A percentile compares a stretch with the other conserved stretches of the same genome.
Conservation (phyloP, 257 asterid species). For the Gentiana straminea region DNA sequence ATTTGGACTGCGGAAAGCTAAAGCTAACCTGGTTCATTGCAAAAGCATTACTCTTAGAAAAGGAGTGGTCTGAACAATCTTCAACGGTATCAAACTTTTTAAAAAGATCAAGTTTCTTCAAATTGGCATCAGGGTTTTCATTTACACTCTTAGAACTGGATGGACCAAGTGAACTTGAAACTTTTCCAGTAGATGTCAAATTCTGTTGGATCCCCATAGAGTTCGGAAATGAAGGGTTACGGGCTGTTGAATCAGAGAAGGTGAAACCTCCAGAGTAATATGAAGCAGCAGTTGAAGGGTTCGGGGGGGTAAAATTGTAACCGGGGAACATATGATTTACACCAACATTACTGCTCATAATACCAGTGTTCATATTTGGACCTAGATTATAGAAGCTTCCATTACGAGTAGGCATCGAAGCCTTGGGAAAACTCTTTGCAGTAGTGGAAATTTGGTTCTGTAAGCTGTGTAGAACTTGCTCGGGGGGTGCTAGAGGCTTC, state of each 20-base stretch:
- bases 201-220: slow-evolving; percentile 15
- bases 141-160: slow-evolving; percentile 15
- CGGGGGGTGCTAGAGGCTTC: background rate
- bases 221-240: slow-evolving; percentile 10
- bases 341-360: slow-evolving; percentile 6
- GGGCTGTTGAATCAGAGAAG: background rate
- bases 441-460: background rate
- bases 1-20: background rate
- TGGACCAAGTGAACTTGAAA: slow-evolving; percentile 14
- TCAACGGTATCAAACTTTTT: slow-evolving; percentile 71
- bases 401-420: slow-evolving; percentile 1
- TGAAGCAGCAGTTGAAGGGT: slow-evolving; percentile 1
- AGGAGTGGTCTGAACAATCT: slow-evolving; percentile 61
- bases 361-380: background rate
- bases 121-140: slow-evolving; percentile 32
- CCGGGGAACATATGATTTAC: slow-evolving; percentile 5
- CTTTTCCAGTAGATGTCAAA: slow-evolving; percentile 4
- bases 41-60: slow-evolving; percentile 19
- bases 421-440: background rate
- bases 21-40: slow-evolving; percentile 36
- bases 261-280: slow-evolving; percentile 19
- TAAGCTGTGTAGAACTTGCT: too few relatives aligned
- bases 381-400: slow-evolving; percentile 2
- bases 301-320: slow-evolving; percentile 6
- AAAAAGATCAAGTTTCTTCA: slow-evolving; percentile 34